phyloP scores from a whole-genome alignment of 768 basidiomycete genomes.

The Phanerodontia chrysosporium region DNA sequence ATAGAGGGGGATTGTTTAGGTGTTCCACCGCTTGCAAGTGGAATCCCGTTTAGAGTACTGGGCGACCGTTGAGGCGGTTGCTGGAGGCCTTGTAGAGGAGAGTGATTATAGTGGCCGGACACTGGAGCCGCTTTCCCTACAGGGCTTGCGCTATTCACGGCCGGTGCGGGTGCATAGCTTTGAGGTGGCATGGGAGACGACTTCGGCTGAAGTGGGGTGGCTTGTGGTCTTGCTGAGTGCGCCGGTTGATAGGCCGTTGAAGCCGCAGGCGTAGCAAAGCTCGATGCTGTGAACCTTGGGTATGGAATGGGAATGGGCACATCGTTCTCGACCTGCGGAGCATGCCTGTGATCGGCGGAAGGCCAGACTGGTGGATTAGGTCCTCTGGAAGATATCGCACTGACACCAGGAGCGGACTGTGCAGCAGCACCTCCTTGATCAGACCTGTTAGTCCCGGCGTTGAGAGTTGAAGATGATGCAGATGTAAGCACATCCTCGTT shows the following conservation, averaged over 20 bases:
- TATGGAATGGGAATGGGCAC: neutral
- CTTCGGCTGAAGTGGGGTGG: slow-evolving; percentile 1
- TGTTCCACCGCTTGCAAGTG: slow-evolving; percentile 2
- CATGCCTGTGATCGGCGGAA: neutral
- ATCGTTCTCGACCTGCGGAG: neutral
- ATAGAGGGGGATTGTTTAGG: slow-evolving; percentile 19
- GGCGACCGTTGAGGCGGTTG: slow-evolving; percentile 7
- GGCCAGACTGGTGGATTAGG: neutral
- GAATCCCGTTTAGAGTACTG: slow-evolving; percentile 1
- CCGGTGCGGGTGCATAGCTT: neutral
- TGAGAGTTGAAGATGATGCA: slow-evolving; percentile 12
- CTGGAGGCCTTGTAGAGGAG: slow-evolving; percentile 4
- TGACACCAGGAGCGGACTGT: neutral
- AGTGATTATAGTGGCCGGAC: neutral
- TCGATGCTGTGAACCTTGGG: neutral
- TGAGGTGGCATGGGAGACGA: neutral
- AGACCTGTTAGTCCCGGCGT: neutral
- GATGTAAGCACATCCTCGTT: slow-evolving; percentile 15
- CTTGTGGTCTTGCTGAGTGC: slow-evolving; percentile 5
- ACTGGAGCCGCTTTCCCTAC: neutral
- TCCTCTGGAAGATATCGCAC: neutral
- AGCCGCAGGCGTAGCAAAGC: no score
- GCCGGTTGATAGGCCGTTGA: neutral
- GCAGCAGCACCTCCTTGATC: neutral
- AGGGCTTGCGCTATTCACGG: neutral